Base-by-base conservation (phyloP, 1,284 basidiomycete genomes). In the Quambalaria eucalypti region DNA sequence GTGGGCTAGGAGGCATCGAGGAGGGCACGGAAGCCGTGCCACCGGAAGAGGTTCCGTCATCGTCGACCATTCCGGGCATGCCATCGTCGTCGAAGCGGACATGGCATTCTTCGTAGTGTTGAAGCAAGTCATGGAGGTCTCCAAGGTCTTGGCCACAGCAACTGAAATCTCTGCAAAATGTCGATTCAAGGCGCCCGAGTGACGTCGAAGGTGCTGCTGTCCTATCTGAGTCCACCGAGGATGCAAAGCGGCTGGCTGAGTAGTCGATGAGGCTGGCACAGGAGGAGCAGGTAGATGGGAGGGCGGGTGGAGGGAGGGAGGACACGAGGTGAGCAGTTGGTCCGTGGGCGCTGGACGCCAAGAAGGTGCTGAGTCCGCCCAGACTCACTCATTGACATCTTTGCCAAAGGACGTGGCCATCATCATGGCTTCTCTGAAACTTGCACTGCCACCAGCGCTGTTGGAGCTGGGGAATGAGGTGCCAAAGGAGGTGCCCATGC, bases 61-160 rank as follows among this genome's bases (percentile, higher is more conserved):
- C 70, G 28, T 63, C 57, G 28, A 71, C 61, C 62, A 65, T 64
- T 28, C 64, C 61, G 23, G 61, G 59, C 55, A 69, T 63, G 47
- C 72, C 73, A 53, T 73, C 71, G 44, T 71, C 72, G 28, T 75
- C 71, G 54, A 73, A 73, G 23, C 66, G 64, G 33, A 74, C 72
- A 44, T 75, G 73, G 52, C 68, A 64, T 39, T 74, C 73, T 51
- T 75, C 73, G 60, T 75, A 75, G 54, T 75, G 73, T 48, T 74
- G 71, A 8, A 75, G 63, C 6, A 75, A 64, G 50, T 75, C 73
- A 57, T 75, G 73, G 1, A 75, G 57, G 48, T 75, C 71, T 28
- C 67, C 71, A 39, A 75, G 64, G 28, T 58, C 65, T 39, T 66
- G 61, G 25, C 73, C 73, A 44, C 73, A 75, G 53, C 73, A 75